Evolutionary conservation across 2,329 filamentous ascomycete species (phyloP), one percentile per base, ranked within the genome.

Genomic region (Corynespora cassiicola): DNA sequence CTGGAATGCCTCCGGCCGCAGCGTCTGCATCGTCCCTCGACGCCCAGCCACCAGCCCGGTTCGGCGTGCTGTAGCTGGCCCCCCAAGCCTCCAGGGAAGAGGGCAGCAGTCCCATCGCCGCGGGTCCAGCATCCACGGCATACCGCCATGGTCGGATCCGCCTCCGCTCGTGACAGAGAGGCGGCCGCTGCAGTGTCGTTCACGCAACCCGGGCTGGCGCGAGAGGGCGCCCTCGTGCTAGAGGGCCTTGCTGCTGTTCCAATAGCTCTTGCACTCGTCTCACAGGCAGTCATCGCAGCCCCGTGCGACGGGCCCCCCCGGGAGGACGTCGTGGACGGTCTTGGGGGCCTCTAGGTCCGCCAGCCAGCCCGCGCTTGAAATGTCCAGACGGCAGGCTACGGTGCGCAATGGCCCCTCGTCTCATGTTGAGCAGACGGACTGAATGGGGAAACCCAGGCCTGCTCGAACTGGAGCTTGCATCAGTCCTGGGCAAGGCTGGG

Each of bases 11-110:
- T 38, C 42, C 24, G 49, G 20, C 21, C 44, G 54, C 55, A 61
- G 47, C 52, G 27, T 31, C 20, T 42, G 47, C 31, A 43, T 42
- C 42, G 26, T 36, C 45, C 20, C 34, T 41, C 33, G n/a, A n/a
- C 35, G 39, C 21, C 43, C 57, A 58, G 39, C 63, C 63, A 62
- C 52, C 56, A 58, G 42, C 61, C 58, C 48, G 61, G 58, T 65
- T 61, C 43, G 55, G 54, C 50, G 35, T 56, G 56, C 61, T 52
- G 61, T 59, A 63, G 52, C 55, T 57, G 54, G 60, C 54, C 52
- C 47, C 44, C 58, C 54, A 55, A 50, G 36, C 45, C 54, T 56
- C 28, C 37, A 35, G 37, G 36, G 17, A n/a, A n/a, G n/a, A n/a
- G n/a, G n/a, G n/a, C n/a, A n/a, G 37, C 33, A 42, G 42, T 40